Conservation (phyloP, 2,329 filamentous ascomycete species). For the Teratosphaeria epicoccoides region DNA sequence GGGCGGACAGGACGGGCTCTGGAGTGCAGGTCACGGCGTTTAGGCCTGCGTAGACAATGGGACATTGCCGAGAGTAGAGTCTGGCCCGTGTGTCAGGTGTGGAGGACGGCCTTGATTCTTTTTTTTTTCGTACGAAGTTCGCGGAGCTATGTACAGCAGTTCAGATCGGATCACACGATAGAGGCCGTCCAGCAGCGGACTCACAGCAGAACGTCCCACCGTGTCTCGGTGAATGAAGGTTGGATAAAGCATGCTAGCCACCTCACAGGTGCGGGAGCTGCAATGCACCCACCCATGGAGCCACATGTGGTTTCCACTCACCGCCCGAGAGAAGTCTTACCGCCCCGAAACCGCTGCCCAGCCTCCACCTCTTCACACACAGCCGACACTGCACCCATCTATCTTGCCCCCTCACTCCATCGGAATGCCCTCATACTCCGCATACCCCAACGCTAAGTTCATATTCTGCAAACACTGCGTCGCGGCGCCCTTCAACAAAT, state of each 20-base stretch:
- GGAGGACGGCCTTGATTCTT: no score
- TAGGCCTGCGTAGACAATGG: background rate
- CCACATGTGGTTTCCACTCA: no score
- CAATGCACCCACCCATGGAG: no score
- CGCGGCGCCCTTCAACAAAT: constrained; percentile 82
- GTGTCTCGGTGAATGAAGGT: no score
- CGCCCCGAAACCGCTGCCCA: no score
- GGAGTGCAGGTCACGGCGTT: background rate
- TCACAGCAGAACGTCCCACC: no score
- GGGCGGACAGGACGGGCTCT: background rate
- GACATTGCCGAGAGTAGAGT: no score
- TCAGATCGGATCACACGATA: background rate
- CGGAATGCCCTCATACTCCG: constrained; percentile 81
- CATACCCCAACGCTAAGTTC: constrained; percentile 82
- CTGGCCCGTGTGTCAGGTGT: no score
- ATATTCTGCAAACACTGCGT: constrained; percentile 94
- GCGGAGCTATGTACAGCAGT: background rate
- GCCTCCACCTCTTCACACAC: no score
- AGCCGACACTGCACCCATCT: no score
- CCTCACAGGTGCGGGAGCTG: no score
- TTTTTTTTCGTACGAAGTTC: background rate
- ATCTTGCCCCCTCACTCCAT: constrained; percentile 30
- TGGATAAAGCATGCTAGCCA: background rate
- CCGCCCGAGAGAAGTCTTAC: no score
- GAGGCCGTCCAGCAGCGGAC: background rate